Evolutionary conservation across 208 protist species (phyloP).

Genomic region (Wallacemonas sp.): DNA sequence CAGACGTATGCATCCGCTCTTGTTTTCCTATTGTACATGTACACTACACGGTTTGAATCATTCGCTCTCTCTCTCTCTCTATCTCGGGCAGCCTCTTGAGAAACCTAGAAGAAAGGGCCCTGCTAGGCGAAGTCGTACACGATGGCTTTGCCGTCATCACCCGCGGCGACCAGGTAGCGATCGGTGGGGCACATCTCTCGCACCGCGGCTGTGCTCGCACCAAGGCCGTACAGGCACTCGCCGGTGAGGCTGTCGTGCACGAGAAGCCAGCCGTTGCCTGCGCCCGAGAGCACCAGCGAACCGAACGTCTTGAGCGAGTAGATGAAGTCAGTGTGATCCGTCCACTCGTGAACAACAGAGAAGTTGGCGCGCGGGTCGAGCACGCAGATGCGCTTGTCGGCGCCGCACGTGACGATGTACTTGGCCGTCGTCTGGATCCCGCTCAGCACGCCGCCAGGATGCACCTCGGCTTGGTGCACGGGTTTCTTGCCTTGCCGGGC

Average conservation of each 20-base stretch:
- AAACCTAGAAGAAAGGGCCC: no score
- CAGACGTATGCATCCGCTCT: conserved; percentile 3
- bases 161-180: conserved; percentile 50
- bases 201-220: conserved; percentile 67
- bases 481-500: conserved; percentile 46
- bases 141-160: conserved; percentile 86
- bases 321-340: conserved; percentile 80
- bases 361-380: conserved; percentile 69
- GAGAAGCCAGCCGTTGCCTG: conserved; percentile 79
- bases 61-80: conserved; percentile 7
- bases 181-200: conserved; percentile 65
- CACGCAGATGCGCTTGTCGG: conserved; percentile 69
- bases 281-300: conserved; percentile 62
- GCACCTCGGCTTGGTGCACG: conserved; percentile 51
- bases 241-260: conserved; percentile 73
- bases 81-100: neutral
- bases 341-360: conserved; percentile 37
- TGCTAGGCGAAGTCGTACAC: conserved; percentile 45
- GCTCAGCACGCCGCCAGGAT: conserved; percentile 75
- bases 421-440: conserved; percentile 43
- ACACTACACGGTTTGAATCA: no score
- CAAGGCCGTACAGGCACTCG: conserved; percentile 77
- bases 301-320: conserved; percentile 77
- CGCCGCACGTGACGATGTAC: conserved; percentile 75
- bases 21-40: no score